These are phyloP conservation scores for Plicaturopsis crispa DNA, from an alignment of 768 basidiomycete species.

Conservation along the genomic window DNA sequence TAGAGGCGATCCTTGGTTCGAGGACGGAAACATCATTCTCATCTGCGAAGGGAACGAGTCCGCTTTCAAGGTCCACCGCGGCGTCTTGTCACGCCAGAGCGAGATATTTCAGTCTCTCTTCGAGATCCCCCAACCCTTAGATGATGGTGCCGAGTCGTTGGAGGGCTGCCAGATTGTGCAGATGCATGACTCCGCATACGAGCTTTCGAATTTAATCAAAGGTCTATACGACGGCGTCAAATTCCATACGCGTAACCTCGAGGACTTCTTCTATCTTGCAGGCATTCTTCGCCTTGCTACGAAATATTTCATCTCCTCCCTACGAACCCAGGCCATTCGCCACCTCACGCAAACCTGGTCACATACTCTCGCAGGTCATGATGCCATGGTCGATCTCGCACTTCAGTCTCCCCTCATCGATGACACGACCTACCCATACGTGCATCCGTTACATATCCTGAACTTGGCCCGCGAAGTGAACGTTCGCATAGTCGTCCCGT, in stretches of 20 bases:
- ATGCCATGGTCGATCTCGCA: conserved; percentile 45
- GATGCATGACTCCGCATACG: conserved; percentile 44
- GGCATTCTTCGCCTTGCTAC: conserved; percentile 51
- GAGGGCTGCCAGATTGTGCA: conserved; percentile 44
- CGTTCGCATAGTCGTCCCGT: conserved; percentile 37
- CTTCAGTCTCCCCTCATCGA: conserved; percentile 30
- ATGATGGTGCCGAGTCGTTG: conserved; percentile 24
- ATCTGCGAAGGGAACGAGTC: conserved; percentile 28
- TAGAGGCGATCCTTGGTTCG: conserved; percentile 46
- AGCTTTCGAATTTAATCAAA: conserved; percentile 41
- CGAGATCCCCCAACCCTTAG: conserved; percentile 5
- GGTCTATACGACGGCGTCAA: conserved; percentile 53
- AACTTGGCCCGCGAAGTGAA: conserved; percentile 47
- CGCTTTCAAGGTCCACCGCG: conserved; percentile 48
- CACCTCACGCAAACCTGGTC: conserved; percentile 45
- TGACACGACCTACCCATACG: conserved; percentile 47
- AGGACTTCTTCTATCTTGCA: conserved; percentile 51
- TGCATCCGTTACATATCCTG: conserved; percentile 51
- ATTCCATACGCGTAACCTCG: conserved; percentile 34
- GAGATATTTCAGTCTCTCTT: conserved; percentile 11
- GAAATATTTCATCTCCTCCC: conserved; percentile 49
- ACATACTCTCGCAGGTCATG: conserved; percentile 46
- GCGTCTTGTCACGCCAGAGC: conserved; percentile 20
- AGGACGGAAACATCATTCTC: conserved; percentile 53
- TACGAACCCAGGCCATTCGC: conserved; percentile 44